Percentiles rank a stretch among this genome's conserved stretches.
phyloP scores from a whole-genome alignment of 2,329 filamentous ascomycete genomes.

The Blastomyces emzantsi region DNA sequence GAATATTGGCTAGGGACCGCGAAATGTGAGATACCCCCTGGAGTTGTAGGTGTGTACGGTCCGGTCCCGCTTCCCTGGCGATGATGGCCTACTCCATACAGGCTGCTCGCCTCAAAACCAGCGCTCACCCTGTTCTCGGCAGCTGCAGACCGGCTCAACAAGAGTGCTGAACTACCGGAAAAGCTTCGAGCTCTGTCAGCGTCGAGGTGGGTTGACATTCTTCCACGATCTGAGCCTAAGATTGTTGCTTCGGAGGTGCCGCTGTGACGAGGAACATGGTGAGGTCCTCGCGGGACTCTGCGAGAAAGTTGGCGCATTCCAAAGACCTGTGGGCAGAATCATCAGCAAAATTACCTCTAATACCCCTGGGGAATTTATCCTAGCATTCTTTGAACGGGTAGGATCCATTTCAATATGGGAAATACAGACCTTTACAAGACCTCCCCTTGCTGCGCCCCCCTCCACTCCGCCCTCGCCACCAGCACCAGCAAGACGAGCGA shows the following conservation, averaged over 20 bases:
- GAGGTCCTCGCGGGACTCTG: slow-evolving; percentile 53
- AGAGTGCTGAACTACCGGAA: slow-evolving; percentile 53
- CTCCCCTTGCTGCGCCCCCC: slow-evolving; percentile 61
- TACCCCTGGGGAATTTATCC: neutral
- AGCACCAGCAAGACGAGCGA: slow-evolving; percentile 70
- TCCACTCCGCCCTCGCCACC: slow-evolving; percentile 57
- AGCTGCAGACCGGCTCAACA: slow-evolving; percentile 45
- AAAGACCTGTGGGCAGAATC: slow-evolving; percentile 50
- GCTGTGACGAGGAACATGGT: slow-evolving; percentile 62
- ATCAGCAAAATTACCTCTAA: slow-evolving; percentile 1
- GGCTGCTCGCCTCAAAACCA: slow-evolving; percentile 46
- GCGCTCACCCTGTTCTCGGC: slow-evolving; percentile 42
- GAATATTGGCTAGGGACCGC: slow-evolving; percentile 45
- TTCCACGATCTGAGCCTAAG: slow-evolving; percentile 58
- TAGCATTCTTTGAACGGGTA: neutral
- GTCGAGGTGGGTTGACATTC: slow-evolving; percentile 50
- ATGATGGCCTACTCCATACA: slow-evolving; percentile 41
- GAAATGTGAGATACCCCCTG: slow-evolving; percentile 58
- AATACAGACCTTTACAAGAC: slow-evolving; percentile 60
- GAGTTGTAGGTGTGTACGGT: slow-evolving; percentile 61
- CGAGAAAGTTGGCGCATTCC: slow-evolving; percentile 81
- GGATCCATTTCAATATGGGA: slow-evolving; percentile 2
- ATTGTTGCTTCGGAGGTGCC: slow-evolving; percentile 77
- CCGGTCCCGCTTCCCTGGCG: slow-evolving; percentile 52
- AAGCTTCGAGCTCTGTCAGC: slow-evolving; percentile 49